A percentile compares a stretch with the other conserved stretches of the same genome.
These are phyloP conservation scores for Euptelea pleiosperma DNA, from an alignment of 164 flowering plant genomes.

Conservation along the genomic window DNA sequence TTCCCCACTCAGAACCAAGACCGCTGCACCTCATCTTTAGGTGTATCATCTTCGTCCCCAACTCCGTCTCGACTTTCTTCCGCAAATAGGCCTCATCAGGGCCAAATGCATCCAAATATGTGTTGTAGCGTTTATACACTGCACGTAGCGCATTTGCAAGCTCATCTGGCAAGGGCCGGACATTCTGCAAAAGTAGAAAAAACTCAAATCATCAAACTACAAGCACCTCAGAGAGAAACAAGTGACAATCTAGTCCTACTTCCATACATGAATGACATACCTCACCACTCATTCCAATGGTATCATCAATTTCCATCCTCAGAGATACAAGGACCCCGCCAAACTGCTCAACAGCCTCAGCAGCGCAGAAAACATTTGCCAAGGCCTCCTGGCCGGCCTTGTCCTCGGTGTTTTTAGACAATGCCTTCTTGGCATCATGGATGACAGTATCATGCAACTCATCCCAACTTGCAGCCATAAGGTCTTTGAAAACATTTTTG, in stretches of 20 bases:
- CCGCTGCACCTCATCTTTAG: slow-evolving; percentile 86
- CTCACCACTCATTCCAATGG: slow-evolving; percentile 83
- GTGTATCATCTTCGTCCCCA: slow-evolving; percentile 87
- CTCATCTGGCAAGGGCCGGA: slow-evolving; percentile 58
- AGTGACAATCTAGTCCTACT: not conserved
- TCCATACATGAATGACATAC: slow-evolving; percentile 29
- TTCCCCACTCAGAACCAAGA: slow-evolving; percentile 87
- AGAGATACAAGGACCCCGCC: slow-evolving; percentile 54
- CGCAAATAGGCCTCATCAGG: slow-evolving; percentile 69
- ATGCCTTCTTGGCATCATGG: slow-evolving; percentile 48
- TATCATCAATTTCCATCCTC: slow-evolving; percentile 88
- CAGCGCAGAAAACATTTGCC: slow-evolving; percentile 72
- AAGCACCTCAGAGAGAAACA: not conserved
- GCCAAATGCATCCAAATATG: slow-evolving; percentile 80
- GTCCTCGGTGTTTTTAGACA: slow-evolving; percentile 73
- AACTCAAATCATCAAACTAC: slow-evolving; percentile 3
- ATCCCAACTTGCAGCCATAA: slow-evolving; percentile 83
- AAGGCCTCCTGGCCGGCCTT: slow-evolving; percentile 65
- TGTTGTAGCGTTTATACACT: slow-evolving; percentile 51
- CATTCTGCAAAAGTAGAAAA: slow-evolving; percentile 51
- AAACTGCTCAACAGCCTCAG: slow-evolving; percentile 87
- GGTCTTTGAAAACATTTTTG: slow-evolving; percentile 63
- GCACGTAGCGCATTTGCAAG: slow-evolving; percentile 44
- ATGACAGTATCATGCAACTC: slow-evolving; percentile 61
- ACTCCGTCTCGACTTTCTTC: slow-evolving; percentile 86